Conservation (phyloP, 306 rosid genomes). For the Carpinus viminea region DNA sequence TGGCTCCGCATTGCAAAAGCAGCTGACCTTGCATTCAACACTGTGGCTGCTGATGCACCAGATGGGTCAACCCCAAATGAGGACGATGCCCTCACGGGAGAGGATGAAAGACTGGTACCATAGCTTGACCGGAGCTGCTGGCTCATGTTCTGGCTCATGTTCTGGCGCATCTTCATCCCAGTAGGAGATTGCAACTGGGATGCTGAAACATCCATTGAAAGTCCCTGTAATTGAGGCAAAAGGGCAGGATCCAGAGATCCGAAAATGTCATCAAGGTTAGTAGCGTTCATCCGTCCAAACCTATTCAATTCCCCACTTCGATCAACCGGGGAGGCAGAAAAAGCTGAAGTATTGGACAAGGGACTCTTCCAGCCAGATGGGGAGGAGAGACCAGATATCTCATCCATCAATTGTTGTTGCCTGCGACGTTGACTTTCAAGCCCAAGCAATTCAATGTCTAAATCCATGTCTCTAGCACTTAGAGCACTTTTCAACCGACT, state of each 20-base stretch:
- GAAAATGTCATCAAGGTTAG: conserved; percentile 61
- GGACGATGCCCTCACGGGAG: conserved; percentile 50
- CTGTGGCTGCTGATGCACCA: conserved; percentile 36
- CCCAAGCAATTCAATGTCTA: conserved; percentile 48
- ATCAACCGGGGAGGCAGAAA: conserved; percentile 40
- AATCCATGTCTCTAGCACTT: conserved; percentile 52
- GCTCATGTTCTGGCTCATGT: conserved; percentile 45
- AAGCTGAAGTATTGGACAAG: conserved; percentile 38
- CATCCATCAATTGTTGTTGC: conserved; percentile 61
- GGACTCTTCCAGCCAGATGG: conserved; percentile 62
- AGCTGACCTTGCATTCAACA: conserved; percentile 49
- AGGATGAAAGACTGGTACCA: conserved; percentile 39
- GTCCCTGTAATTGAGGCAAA: conserved; percentile 58
- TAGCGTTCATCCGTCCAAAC: conserved; percentile 51
- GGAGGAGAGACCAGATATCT: conserved; percentile 49
- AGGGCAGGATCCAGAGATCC: conserved; percentile 53
- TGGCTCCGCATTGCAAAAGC: conserved; percentile 69
- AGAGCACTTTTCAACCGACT: conserved; percentile 62
- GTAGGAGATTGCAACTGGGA: conserved; percentile 56
- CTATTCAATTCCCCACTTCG: conserved; percentile 48
- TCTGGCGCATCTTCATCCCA: conserved; percentile 53
- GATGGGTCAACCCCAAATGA: conserved; percentile 39
- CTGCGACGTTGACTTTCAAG: conserved; percentile 47
- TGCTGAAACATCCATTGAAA: conserved; percentile 51
- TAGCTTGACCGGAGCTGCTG: conserved; percentile 52